These are phyloP conservation scores for Pythium angustatum DNA, from an alignment of 352 stramenopile species.

Conservation along the genomic window DNA sequence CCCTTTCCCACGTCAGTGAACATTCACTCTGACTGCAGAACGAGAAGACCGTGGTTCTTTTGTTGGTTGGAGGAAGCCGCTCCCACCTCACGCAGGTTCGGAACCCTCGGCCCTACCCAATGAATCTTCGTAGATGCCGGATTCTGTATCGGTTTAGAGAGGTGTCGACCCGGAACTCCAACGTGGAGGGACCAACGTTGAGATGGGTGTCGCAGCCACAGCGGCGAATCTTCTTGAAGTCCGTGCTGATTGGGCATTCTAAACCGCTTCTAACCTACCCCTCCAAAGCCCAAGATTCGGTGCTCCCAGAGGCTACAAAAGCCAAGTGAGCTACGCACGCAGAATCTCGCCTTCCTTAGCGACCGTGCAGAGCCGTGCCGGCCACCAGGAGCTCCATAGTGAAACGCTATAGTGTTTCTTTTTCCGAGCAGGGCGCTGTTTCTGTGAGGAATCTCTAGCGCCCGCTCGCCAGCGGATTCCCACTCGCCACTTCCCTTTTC, in stretches of 20 bases:
- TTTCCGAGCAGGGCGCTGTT: conserved; percentile 20
- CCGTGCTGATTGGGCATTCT: conserved; percentile 17
- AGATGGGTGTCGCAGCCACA: conserved; percentile 20
- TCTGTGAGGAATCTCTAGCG: conserved; percentile 29
- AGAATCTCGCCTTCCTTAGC: conserved; percentile 20
- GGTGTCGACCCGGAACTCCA: no score
- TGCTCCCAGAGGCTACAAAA: not conserved
- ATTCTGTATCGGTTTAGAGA: conserved; percentile 18
- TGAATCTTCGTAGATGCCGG: conserved; percentile 17
- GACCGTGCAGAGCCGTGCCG: not conserved
- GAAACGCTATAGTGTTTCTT: conserved; percentile 44
- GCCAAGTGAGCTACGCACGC: not conserved
- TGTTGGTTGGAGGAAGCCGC: not conserved
- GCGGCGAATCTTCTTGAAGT: conserved; percentile 22
- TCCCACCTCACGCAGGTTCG: conserved; percentile 12
- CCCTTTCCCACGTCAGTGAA: conserved; percentile 6
- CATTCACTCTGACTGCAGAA: conserved; percentile 16
- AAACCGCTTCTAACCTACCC: conserved; percentile 13
- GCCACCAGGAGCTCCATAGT: conserved; percentile 21
- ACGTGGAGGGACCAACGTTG: conserved; percentile 7
- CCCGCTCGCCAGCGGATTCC: conserved; percentile 16
- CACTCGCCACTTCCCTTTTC: conserved; percentile 18
- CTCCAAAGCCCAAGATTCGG: conserved; percentile 27
- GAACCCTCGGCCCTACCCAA: conserved; percentile 25
- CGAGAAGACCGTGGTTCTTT: conserved; percentile 14